phyloP scores from a whole-genome alignment of 2,329 filamentous ascomycete genomes.

The Lachnellula willkommii region DNA sequence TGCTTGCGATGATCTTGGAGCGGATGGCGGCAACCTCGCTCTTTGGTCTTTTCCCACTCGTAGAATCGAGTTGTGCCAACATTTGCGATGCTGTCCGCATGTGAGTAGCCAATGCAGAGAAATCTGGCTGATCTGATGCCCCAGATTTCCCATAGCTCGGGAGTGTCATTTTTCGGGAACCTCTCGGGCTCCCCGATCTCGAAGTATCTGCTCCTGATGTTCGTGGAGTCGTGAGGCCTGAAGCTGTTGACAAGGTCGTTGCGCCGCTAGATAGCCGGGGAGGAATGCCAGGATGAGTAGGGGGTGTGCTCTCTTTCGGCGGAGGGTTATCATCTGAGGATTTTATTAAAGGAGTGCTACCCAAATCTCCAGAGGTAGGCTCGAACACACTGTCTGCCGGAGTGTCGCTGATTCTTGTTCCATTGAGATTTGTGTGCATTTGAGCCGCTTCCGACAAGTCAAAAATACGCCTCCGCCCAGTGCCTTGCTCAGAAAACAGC shows the following conservation, averaged over 20 bases:
- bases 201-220: slow-evolving; percentile 65
- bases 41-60: slow-evolving; percentile 71
- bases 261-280: slow-evolving; percentile 58
- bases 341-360: slow-evolving; percentile 65
- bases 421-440: slow-evolving; percentile 32
- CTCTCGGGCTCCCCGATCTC: slow-evolving; percentile 61
- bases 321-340: slow-evolving; percentile 46
- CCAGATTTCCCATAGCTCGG: slow-evolving; percentile 47
- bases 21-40: slow-evolving; percentile 79
- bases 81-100: slow-evolving; percentile 86
- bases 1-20: slow-evolving; percentile 82
- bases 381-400: slow-evolving; percentile 71
- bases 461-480: slow-evolving; percentile 54
- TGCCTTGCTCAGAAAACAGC: slow-evolving; percentile 52
- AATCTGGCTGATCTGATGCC: slow-evolving; percentile 67
- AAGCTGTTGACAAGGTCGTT: slow-evolving; percentile 53
- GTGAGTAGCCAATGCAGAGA: slow-evolving; percentile 76
- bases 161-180: slow-evolving; percentile 55
- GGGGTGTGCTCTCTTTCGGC: slow-evolving; percentile 30
- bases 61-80: slow-evolving; percentile 76
- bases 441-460: slow-evolving; percentile 63
- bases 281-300: slow-evolving; percentile 33
- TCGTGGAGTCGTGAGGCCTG: slow-evolving; percentile 60
- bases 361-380: slow-evolving; percentile 71
- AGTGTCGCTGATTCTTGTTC: slow-evolving; percentile 34